Evolutionary conservation across 2,329 filamentous ascomycete species (phyloP).

Genomic region (Exophiala lecanii-corni): DNA sequence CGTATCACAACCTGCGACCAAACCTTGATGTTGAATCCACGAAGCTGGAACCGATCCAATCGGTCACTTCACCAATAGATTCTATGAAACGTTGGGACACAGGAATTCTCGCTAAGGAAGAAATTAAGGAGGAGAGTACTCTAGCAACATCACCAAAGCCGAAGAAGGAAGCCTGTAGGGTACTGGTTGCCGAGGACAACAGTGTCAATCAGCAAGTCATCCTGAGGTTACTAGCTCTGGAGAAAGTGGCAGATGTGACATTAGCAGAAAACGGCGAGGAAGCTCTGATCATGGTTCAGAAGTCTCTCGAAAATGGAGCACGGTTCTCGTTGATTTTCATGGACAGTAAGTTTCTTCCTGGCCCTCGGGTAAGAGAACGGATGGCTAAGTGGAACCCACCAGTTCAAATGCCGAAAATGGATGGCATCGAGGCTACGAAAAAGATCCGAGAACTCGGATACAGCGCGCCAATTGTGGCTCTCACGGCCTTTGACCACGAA

Average conservation of each 20-base stretch:
- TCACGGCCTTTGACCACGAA: conserved; percentile 86
- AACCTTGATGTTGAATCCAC: not conserved
- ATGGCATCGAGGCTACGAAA: conserved; percentile 45
- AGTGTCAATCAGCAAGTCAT: conserved; percentile 59
- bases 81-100: not conserved
- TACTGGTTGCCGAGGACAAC: conserved; percentile 79
- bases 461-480: conserved; percentile 77
- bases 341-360: conserved; percentile 52
- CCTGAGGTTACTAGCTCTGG: conserved; percentile 54
- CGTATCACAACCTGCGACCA: not conserved
- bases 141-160: conserved; percentile 47
- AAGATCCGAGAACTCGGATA: conserved; percentile 66
- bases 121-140: conserved; percentile 51
- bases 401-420: conserved; percentile 44
- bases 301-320: conserved; percentile 30
- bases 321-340: conserved; percentile 88
- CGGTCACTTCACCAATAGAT: conserved; percentile 5
- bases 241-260: conserved; percentile 64
- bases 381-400: no score
- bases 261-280: conserved; percentile 81
- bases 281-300: conserved; percentile 68
- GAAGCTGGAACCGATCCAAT: conserved; percentile 7
- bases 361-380: no score
- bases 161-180: conserved; percentile 48
- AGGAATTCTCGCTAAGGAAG: not conserved